Evolutionary conservation across 148 eudicot genomes (phyloP).

Genomic region (Fagopyrum homotropicum): DNA sequence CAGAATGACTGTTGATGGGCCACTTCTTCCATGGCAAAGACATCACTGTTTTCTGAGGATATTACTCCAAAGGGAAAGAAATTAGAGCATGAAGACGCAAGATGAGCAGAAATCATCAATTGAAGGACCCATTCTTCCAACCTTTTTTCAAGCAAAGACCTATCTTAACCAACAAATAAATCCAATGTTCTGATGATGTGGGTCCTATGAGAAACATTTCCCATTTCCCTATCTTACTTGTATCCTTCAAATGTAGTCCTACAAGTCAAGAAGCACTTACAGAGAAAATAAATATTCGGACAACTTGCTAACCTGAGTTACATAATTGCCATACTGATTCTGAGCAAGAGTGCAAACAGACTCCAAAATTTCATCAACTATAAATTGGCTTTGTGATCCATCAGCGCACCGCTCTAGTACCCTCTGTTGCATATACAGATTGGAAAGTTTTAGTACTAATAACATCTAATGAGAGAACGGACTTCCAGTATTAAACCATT

Average conservation of each 20-base stretch:
- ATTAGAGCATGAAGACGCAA: neutral
- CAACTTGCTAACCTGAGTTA: slow-evolving; percentile 58
- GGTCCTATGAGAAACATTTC: neutral
- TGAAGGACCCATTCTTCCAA: neutral
- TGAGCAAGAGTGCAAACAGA: slow-evolving; percentile 75
- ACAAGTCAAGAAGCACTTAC: neutral
- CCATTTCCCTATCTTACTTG: neutral
- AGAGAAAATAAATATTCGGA: slow-evolving; percentile 3
- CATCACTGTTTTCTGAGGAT: slow-evolving; percentile 4
- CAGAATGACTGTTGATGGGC: neutral
- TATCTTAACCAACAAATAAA: neutral
- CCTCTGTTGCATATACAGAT: slow-evolving; percentile 39
- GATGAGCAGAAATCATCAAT: neutral
- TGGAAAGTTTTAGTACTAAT: slow-evolving; percentile 1
- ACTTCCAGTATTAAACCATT: neutral
- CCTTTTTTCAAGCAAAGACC: neutral
- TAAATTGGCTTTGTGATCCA: slow-evolving; percentile 54
- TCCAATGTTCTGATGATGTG: neutral
- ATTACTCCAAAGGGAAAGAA: neutral
- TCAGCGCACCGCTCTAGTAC: slow-evolving; percentile 79
- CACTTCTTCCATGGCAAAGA: neutral
- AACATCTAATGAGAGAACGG: neutral
- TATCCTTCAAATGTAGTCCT: neutral
- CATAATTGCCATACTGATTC: slow-evolving; percentile 96
- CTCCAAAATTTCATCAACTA: slow-evolving; percentile 86